Evolutionary conservation across 2,329 filamentous ascomycete genomes (phyloP).

Genomic region (Blastomyces gilchristii): DNA sequence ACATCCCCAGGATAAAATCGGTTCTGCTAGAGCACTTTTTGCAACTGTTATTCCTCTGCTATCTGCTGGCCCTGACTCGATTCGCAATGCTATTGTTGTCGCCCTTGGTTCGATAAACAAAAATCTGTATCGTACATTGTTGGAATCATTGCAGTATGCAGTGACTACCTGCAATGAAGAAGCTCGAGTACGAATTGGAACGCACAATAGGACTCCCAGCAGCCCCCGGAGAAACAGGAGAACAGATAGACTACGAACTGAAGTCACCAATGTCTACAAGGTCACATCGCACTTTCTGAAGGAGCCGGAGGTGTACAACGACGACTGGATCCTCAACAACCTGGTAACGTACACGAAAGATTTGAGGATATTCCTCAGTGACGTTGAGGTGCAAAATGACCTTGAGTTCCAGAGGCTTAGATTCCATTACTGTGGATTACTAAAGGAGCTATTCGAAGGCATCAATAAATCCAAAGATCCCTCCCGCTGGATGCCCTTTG

Average conservation of each 20-base stretch:
- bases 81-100: slow-evolving; percentile 80
- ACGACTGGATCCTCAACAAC: slow-evolving; percentile 85
- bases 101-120: slow-evolving; percentile 92
- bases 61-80: slow-evolving; percentile 65
- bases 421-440: slow-evolving; percentile 84
- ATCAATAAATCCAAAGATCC: slow-evolving; percentile 78
- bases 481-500: slow-evolving; percentile 92
- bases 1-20: slow-evolving; percentile 64
- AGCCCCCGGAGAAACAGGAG: slow-evolving; percentile 70
- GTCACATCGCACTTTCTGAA: slow-evolving; percentile 83
- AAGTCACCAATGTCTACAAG: slow-evolving; percentile 93
- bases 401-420: slow-evolving; percentile 88
- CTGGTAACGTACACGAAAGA: slow-evolving; percentile 85
- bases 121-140: slow-evolving; percentile 79
- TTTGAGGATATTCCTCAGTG: slow-evolving; percentile 86
- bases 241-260: slow-evolving; percentile 79
- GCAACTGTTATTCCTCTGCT: slow-evolving; percentile 83
- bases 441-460: slow-evolving; percentile 86
- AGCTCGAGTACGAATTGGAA: slow-evolving; percentile 63
- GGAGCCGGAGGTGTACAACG: slow-evolving; percentile 64
- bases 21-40: slow-evolving; percentile 80
- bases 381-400: slow-evolving; percentile 86
- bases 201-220: slow-evolving; percentile 74
- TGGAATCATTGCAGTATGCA: slow-evolving; percentile 81
- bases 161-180: slow-evolving; percentile 82